phyloP scores from a whole-genome alignment of 352 stramenopile species.

The Pythium coloratum region DNA sequence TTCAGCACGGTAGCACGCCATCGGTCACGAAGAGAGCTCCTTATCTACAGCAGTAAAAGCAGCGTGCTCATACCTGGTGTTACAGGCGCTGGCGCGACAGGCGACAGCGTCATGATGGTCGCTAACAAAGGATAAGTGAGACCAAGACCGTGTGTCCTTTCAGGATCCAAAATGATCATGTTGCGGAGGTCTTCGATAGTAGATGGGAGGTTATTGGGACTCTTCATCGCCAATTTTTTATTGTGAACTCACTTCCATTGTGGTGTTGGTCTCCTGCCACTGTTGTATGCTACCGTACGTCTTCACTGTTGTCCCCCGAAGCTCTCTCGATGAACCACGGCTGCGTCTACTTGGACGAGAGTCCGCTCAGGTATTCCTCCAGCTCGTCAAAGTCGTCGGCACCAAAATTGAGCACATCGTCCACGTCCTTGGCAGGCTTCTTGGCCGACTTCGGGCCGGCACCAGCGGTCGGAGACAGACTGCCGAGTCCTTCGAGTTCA shows the following conservation, averaged over 20 bases:
- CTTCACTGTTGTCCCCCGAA: background rate
- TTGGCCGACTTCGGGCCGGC: conserved; percentile 27
- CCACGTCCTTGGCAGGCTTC: conserved; percentile 33
- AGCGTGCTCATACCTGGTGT: conserved; percentile 19
- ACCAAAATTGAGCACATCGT: conserved; percentile 84
- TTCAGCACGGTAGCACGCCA: conserved; percentile 17
- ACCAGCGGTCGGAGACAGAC: conserved; percentile 47
- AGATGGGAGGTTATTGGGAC: background rate
- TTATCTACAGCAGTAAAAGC: background rate
- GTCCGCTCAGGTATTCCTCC: conserved; percentile 83
- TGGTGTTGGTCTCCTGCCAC: background rate
- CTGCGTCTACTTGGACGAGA: conserved; percentile 46
- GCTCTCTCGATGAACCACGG: no score
- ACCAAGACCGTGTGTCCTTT: conserved; percentile 1
- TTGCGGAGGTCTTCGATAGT: background rate
- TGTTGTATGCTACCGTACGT: background rate
- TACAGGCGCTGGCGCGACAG: background rate
- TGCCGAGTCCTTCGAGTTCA: conserved; percentile 66
- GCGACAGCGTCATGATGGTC: conserved; percentile 4
- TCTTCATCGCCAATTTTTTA: background rate
- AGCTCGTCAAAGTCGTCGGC: conserved; percentile 89
- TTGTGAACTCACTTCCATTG: background rate
- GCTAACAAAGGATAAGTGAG: background rate
- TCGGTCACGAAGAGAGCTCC: background rate
- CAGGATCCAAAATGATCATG: conserved; percentile 1